Evolutionary conservation across 192 early-diverging fungal genomes (phyloP).

Genomic region (Pilobolus umbonatus): DNA sequence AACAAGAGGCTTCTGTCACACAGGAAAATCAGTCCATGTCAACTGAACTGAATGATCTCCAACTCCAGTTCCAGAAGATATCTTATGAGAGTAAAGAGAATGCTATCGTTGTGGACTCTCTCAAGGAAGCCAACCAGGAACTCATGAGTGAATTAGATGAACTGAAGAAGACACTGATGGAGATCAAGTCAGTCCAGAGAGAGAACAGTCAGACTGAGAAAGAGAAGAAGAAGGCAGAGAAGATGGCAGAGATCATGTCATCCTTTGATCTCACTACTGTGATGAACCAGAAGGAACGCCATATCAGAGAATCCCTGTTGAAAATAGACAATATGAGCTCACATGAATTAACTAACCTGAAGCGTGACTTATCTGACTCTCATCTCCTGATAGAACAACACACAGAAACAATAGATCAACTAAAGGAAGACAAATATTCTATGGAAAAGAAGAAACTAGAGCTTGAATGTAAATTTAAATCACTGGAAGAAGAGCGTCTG

Average conservation of each 20-base stretch:
- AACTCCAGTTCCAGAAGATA: constrained; percentile 83
- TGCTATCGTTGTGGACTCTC: constrained; percentile 81
- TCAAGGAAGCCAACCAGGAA: constrained; percentile 83
- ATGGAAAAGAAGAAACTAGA: constrained; percentile 59
- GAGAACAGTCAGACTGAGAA: constrained; percentile 58
- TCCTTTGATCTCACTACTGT: constrained; percentile 73
- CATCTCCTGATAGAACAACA: constrained; percentile 60
- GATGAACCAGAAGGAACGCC: constrained; percentile 71
- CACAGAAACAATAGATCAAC: constrained; percentile 54
- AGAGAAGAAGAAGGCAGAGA: constrained; percentile 75
- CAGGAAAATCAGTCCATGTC: constrained; percentile 71
- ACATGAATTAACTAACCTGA: constrained; percentile 64
- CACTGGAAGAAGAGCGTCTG: constrained; percentile 76
- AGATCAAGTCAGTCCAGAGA: constrained; percentile 48
- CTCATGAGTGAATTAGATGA: constrained; percentile 68
- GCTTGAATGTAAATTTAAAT: constrained; percentile 62
- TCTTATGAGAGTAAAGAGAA: constrained; percentile 87
- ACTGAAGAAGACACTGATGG: constrained; percentile 60
- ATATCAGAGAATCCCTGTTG: constrained; percentile 62
- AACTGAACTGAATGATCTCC: constrained; percentile 68
- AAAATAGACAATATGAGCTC: constrained; percentile 54
- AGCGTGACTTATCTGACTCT: constrained; percentile 66
- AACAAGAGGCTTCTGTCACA: constrained; percentile 47
- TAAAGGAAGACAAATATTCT: constrained; percentile 54
- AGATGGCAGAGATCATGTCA: constrained; percentile 82